Percentiles rank a stretch among this genome's conserved stretches.
Conservation (phyloP, 2,329 filamentous ascomycete genomes). For the Nannizziopsis arthrosporioides region DNA sequence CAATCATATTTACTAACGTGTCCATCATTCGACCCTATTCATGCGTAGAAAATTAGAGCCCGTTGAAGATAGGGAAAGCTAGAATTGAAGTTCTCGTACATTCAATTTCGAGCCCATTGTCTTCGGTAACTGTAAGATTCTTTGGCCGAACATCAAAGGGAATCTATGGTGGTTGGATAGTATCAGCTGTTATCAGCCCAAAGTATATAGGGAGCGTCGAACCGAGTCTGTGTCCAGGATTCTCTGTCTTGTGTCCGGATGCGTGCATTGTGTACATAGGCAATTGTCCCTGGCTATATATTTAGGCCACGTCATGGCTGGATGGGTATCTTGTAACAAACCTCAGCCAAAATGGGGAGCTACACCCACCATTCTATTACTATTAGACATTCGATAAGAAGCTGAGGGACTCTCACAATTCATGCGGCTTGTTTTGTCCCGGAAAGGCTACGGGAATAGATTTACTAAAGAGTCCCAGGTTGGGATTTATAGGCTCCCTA, state of each 20-base stretch:
- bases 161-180: background rate
- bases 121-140: slow-evolving; percentile 18
- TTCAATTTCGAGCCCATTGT: slow-evolving; percentile 36
- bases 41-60: background rate
- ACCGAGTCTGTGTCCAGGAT: slow-evolving; percentile 53
- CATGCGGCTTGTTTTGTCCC: background rate
- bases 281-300: slow-evolving; percentile 52
- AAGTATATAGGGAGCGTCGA: background rate
- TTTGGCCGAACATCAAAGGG: background rate
- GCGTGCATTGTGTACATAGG: slow-evolving; percentile 54
- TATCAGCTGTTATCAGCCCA: background rate
- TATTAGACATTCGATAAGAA: too few relatives aligned
- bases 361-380: background rate
- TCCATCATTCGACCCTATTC: slow-evolving; percentile 51
- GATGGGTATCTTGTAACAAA: background rate
- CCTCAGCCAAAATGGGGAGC: slow-evolving; percentile 15
- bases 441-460: background rate
- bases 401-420: too few relatives aligned
- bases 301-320: background rate
- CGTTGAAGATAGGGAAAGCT: background rate
- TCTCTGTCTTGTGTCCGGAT: slow-evolving; percentile 58
- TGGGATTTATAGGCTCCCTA: too few relatives aligned
- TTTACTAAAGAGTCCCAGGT: too few relatives aligned
- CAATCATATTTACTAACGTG: slow-evolving; percentile 59
- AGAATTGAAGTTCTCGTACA: slow-evolving; percentile 33